These are phyloP conservation scores for Daldinia concentrica DNA, from an alignment of 495 filamentous ascomycete genomes.

Conservation along the genomic window DNA sequence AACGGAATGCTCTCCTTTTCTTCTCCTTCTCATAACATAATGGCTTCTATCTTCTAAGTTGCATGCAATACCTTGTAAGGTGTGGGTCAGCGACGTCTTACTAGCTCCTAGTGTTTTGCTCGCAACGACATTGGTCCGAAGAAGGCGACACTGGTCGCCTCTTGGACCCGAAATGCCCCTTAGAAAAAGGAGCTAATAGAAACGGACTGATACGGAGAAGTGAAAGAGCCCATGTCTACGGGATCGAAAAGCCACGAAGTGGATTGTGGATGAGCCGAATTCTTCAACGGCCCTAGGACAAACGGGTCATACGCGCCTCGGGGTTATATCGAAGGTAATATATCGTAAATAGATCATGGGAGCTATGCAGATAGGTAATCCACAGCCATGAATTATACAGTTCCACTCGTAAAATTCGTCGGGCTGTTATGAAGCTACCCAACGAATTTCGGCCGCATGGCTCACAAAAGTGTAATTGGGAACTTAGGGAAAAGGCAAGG, in stretches of 20 bases:
- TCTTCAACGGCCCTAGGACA: conserved; percentile 19
- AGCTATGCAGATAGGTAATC: conserved; percentile 49
- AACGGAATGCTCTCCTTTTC: conserved; percentile 21
- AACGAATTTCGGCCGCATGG: conserved; percentile 33
- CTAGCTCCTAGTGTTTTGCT: conserved; percentile 39
- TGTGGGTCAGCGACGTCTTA: conserved; percentile 43
- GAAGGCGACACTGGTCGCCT: conserved; percentile 37
- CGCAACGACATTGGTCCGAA: conserved; percentile 54
- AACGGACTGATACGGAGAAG: conserved; percentile 8
- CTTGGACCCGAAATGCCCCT: conserved; percentile 29
- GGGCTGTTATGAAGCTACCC: conserved; percentile 29
- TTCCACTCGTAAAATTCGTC: conserved; percentile 17
- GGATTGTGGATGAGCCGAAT: conserved; percentile 31
- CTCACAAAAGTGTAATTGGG: conserved; percentile 21
- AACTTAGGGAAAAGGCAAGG: conserved; percentile 19
- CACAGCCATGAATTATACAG: conserved; percentile 23
- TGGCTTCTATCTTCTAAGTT: conserved; percentile 36
- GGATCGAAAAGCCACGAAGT: conserved; percentile 19
- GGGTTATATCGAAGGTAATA: conserved; percentile 50
- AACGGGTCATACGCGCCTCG: conserved; percentile 37
- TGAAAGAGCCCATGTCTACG: conserved; percentile 16
- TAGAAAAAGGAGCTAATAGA: conserved; percentile 32
- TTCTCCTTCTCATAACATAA: conserved; percentile 50
- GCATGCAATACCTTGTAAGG: conserved; percentile 33
- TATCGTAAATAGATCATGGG: conserved; percentile 47